Percentiles rank a stretch among this genome's conserved stretches.
Conservation (phyloP, 495 filamentous ascomycete genomes). For the Aspergillus campestris region DNA sequence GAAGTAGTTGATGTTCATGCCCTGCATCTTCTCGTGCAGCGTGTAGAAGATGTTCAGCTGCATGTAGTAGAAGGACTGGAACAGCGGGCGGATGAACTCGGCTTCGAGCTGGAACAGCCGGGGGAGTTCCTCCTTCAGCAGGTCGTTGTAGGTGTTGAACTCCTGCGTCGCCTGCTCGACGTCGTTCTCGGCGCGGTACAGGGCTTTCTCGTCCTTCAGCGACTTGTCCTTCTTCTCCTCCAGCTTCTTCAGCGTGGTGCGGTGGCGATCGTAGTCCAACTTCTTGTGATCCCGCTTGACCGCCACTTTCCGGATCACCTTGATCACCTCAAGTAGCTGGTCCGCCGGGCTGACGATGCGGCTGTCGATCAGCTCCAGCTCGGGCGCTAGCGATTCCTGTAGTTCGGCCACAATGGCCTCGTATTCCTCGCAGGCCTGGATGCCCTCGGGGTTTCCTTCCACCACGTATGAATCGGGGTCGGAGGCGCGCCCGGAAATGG, state of each 20-base stretch:
- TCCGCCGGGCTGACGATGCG: constrained; percentile 90
- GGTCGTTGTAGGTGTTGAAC: constrained; percentile 92
- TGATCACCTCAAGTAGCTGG: constrained; percentile 90
- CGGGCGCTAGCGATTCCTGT: constrained; percentile 77
- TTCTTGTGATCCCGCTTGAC: constrained; percentile 95
- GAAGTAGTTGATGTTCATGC: constrained; percentile 94
- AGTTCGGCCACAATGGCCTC: constrained; percentile 85
- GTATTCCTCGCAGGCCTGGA: constrained; percentile 93
- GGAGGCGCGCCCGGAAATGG: constrained; percentile 90
- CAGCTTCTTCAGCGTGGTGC: constrained; percentile 77
- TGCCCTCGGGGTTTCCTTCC: constrained; percentile 90
- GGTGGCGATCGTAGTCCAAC: constrained; percentile 87
- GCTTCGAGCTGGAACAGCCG: constrained; percentile 87
- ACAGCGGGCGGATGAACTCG: constrained; percentile 94
- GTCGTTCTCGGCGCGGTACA: constrained; percentile 92
- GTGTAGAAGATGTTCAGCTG: constrained; percentile 99
- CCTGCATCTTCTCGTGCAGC: constrained; percentile 94
- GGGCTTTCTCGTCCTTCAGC: constrained; percentile 92
- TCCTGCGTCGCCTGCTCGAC: constrained; percentile 89
- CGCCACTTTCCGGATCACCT: constrained; percentile 81
- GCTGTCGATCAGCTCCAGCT: constrained; percentile 95
- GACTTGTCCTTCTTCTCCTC: constrained; percentile 97
- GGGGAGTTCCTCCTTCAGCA: constrained; percentile 91
- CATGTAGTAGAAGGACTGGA: constrained; percentile 99
- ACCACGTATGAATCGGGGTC: constrained; percentile 75